Conservation (phyloP, 2,329 filamentous ascomycete species). For the Didymella pinodella region DNA sequence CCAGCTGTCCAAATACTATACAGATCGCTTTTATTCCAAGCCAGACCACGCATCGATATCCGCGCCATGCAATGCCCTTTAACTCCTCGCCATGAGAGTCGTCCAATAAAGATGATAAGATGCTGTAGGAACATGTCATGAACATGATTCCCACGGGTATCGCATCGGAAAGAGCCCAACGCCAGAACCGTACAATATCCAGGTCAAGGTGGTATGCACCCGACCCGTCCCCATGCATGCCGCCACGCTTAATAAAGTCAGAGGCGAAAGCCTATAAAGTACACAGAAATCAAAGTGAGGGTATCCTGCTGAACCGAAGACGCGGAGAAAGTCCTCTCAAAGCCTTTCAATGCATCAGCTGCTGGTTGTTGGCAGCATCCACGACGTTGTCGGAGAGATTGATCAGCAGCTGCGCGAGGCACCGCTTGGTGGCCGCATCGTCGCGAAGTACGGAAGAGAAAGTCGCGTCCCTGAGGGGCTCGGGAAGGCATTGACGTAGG, state of each 20-base stretch:
- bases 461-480: slow-evolving; percentile 97
- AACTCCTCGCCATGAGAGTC: slow-evolving; percentile 40
- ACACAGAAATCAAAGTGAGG: slow-evolving; percentile 28
- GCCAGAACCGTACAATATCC: slow-evolving; percentile 36
- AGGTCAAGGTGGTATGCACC: slow-evolving; percentile 32
- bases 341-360: slow-evolving; percentile 44
- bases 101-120: slow-evolving; percentile 34
- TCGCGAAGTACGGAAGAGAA: slow-evolving; percentile 96
- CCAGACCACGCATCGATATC: slow-evolving; percentile 23
- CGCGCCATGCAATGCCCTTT: slow-evolving; percentile 40
- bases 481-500: slow-evolving; percentile 91
- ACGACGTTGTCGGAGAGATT: slow-evolving; percentile 91
- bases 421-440: slow-evolving; percentile 96
- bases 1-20: slow-evolving; percentile 33
- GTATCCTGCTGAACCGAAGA: slow-evolving; percentile 12
- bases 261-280: slow-evolving; percentile 35
- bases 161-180: slow-evolving; percentile 39
- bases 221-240: slow-evolving; percentile 25
- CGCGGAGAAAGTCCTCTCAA: not conserved
- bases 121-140: slow-evolving; percentile 32
- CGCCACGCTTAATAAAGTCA: slow-evolving; percentile 34
- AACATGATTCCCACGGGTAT: slow-evolving; percentile 40
- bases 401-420: slow-evolving; percentile 94
- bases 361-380: slow-evolving; percentile 54
- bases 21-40: slow-evolving; percentile 34